Base-by-base conservation (phyloP, 176 grass and related monocot species). In the Triticum monococcum region DNA sequence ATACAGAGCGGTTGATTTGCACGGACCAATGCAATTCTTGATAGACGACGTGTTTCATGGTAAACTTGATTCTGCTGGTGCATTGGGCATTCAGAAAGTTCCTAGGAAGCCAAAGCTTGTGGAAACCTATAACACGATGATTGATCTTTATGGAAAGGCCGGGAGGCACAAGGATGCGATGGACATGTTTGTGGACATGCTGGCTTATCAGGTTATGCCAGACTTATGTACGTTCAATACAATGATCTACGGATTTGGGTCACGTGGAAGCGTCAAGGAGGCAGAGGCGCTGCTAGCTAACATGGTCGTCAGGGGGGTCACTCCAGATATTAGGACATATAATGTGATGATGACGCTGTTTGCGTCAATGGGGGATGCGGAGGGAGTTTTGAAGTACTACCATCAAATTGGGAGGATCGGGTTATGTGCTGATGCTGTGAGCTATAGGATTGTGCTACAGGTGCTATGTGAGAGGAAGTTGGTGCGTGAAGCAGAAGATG, bases 131-230 rank as follows among this genome's bases (percentile, higher is more conserved):
- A 95, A 92, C 75, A 87, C 72, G 1, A 52, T 95, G 80, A 92
- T 95, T 11, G 90, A 95, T 92, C 76, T 95, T 36, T 89, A 90
- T 82, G 93, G 90, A 66, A 95, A 95, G 72, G 80, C 86, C 26
- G 83, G 90, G 22, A 90, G n/a, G 77, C 83, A 92, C 17, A 90
- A 89, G 37, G 72, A 92, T 1, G 93, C 90, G 2, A 77, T 87
- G 65, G 86, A 85, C 63, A 80, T 91, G 60, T 92, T 92, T 80
- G 3, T 87, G 50, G 65, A 81, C 79, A 92, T 92, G 90, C 86
- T 83, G 2, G 69, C 30, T 77, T 84, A 46, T 43, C 80, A 86
- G 28, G 54, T 95, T 88, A 38, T 33, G 31, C 88, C 88, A 3
- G 93, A 95, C 69, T 89, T 81, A 7, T 90, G 57, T 72, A 92